Base-by-base conservation (phyloP, 495 filamentous ascomycete species). In the Amphirosellinia nigrospora region DNA sequence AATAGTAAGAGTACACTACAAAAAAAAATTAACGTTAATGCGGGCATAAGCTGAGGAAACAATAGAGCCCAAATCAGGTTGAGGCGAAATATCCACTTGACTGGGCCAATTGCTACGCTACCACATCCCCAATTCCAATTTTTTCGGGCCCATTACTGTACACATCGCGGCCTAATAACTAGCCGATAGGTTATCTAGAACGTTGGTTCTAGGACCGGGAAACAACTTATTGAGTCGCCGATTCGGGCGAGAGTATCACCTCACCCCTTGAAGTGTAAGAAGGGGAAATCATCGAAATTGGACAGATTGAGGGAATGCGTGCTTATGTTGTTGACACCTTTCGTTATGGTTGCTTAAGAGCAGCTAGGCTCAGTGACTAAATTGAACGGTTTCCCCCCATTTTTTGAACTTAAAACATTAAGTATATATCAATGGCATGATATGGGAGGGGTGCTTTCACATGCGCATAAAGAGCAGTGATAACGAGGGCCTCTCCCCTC, bases 111-210 rank as follows among this genome's bases (percentile, higher is more conserved):
- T 64, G 45, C 8, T 1, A 34, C 61, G 43, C 30, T 53, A 53
- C 9, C 32, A 53, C 6, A 19, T 53, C 11, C 9, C 45, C 32
- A 65, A 65, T 67, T 67, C 64, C 53, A 56, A 26, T 67, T 59
- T 23, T 58, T 26, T 7, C 16, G 38, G 16, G 13, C 34, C 5
- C n/a, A 58, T 67, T 67, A 67, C 64, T 67, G 64, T 67, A 21
- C 23, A 61, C 10, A 23, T 58, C 55, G 16, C 32, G 15, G 55
- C 4, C 55, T 32, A 58, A 58, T 58, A 36, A 36, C 53, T n/a
- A 34, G n/a, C 15, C 16, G 53, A 58, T 58, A 58, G 30, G 55
- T 7, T 56, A 34, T 34, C 13, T 15, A 34, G 30, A 9, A 34
- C 23, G 28, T 32, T n/a, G 15, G 52, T 16, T n/a, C 53, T 52